These are phyloP conservation scores for Syzygium oleosum DNA, from an alignment of 345 rosid species.

Conservation along the genomic window DNA sequence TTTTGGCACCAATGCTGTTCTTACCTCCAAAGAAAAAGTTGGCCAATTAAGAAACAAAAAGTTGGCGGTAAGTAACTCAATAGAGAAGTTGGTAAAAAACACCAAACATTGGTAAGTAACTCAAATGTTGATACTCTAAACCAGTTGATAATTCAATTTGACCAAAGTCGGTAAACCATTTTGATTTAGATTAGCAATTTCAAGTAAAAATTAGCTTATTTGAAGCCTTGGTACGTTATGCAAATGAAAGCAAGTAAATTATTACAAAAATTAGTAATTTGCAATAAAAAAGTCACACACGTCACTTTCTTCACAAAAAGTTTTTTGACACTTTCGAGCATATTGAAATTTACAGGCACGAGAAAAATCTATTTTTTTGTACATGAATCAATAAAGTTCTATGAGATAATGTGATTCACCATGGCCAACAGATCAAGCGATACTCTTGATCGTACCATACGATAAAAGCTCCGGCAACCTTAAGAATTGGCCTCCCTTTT, in stretches of 20 bases:
- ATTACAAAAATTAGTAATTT: not conserved
- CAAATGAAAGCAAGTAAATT: not conserved
- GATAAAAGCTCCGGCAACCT: not conserved
- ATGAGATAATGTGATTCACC: not conserved
- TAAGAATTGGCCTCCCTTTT: not conserved
- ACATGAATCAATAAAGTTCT: not conserved
- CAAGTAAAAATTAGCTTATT: not conserved
- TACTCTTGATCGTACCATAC: not conserved
- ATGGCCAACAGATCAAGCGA: not conserved
- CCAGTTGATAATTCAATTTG: not conserved
- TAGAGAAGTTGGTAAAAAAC: not conserved
- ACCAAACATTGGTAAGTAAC: not conserved
- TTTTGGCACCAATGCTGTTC: too few species aligned
- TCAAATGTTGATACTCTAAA: not conserved
- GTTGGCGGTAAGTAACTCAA: not conserved
- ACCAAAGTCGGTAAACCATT: not conserved
- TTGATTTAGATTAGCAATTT: not conserved
- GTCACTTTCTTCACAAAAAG: not conserved
- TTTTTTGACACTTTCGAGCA: not conserved
- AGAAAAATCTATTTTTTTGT: not conserved
- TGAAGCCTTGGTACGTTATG: not conserved
- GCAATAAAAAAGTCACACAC: not conserved
- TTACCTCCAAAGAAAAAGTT: not conserved
- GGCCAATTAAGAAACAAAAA: not conserved
- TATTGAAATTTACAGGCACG: not conserved